Conservation (phyloP, 306 rosid species). For the Lathyrus oleraceus region DNA sequence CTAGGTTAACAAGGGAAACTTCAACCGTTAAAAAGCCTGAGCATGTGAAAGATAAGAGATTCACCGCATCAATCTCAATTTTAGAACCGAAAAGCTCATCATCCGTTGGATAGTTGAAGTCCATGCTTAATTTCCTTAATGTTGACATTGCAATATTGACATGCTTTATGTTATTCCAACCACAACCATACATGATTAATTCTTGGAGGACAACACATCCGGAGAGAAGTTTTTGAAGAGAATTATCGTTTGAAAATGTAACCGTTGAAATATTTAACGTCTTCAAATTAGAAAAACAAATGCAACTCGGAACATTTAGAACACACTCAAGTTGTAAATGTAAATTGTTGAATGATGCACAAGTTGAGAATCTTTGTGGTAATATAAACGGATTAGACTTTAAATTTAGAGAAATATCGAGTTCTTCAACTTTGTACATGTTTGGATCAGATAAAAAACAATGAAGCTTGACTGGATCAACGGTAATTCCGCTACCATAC, state of each 20-base stretch:
- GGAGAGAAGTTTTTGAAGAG: too few species aligned
- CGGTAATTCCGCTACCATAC: neutral
- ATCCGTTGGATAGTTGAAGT: too few species aligned
- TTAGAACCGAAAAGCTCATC: neutral
- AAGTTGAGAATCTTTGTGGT: slow-evolving; percentile 1
- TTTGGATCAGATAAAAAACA: neutral
- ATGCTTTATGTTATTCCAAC: slow-evolving; percentile 1
- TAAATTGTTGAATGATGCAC: slow-evolving; percentile 3
- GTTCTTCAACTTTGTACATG: slow-evolving; percentile 22
- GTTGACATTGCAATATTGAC: neutral
- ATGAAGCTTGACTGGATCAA: neutral
- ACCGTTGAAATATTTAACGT: too few species aligned
- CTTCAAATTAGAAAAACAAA: too few species aligned
- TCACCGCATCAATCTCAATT: slow-evolving; percentile 25
- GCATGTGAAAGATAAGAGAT: slow-evolving; percentile 23
- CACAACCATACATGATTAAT: neutral
- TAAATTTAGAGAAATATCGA: slow-evolving; percentile 14
- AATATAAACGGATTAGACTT: neutral
- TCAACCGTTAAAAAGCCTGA: neutral
- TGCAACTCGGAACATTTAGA: too few species aligned
- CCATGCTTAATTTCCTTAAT: neutral
- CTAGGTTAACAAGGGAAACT: slow-evolving; percentile 2
- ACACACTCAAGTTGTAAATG: too few species aligned
- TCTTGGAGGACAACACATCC: neutral
- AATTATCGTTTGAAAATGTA: too few species aligned